phyloP scores from a whole-genome alignment of 345 rosid species.

The Noccaea caerulescens region DNA sequence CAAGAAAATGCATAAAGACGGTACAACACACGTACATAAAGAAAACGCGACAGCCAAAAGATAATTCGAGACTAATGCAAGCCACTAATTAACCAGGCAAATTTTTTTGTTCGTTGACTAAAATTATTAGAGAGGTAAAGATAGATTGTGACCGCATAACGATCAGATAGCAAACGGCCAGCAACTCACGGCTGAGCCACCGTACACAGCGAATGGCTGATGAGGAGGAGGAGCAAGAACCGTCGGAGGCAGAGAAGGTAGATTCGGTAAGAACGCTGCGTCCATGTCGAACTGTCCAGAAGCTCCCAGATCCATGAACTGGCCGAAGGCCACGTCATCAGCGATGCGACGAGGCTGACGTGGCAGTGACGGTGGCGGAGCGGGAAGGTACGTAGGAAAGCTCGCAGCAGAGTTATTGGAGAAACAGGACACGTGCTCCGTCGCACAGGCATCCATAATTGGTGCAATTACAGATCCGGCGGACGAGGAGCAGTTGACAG shows the following conservation, averaged over 20 bases:
- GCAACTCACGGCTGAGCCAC: constrained; percentile 27
- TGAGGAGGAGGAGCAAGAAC: constrained; percentile 30
- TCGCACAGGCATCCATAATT: constrained; percentile 19
- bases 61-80: not conserved
- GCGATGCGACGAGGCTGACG: constrained; percentile 33
- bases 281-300: constrained; percentile 23
- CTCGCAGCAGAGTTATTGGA: constrained; percentile 68
- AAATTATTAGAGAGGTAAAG: not conserved
- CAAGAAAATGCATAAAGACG: constrained; percentile 5
- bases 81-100: not conserved
- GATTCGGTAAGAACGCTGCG: constrained; percentile 28
- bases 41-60: not conserved
- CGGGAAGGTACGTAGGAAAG: constrained; percentile 27
- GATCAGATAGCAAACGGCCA: constrained; percentile 45
- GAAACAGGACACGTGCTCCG: constrained; percentile 99
- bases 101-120: not conserved
- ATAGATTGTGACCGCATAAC: not conserved
- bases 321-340: constrained; percentile 39
- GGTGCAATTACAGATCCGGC: constrained; percentile 37
- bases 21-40: not conserved
- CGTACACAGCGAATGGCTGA: constrained; percentile 30
- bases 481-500: constrained; percentile 40
- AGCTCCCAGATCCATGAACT: constrained; percentile 14
- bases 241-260: constrained; percentile 44
- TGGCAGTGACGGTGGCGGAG: constrained; percentile 37